Evolutionary conservation across 495 filamentous ascomycete genomes (phyloP).

Genomic region (Elaphomyces granulatus): DNA sequence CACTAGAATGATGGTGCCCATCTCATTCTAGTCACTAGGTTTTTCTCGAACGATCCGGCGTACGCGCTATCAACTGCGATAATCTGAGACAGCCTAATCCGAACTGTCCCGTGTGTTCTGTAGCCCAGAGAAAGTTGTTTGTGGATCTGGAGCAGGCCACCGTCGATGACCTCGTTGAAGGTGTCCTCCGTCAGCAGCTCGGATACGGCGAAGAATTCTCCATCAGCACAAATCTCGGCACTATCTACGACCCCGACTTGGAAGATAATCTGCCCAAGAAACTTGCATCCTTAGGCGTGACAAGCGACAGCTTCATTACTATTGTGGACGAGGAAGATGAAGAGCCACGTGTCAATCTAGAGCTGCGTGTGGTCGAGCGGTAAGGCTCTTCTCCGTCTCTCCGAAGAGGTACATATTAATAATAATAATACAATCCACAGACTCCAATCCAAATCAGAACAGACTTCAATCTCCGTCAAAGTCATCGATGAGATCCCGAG

Average conservation of each 20-base stretch:
- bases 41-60: slow-evolving; percentile 63
- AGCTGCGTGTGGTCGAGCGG: slow-evolving; percentile 44
- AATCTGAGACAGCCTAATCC: slow-evolving; percentile 62
- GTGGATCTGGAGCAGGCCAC: slow-evolving; percentile 65
- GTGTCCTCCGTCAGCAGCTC: slow-evolving; percentile 49
- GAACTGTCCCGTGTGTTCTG: slow-evolving; percentile 68
- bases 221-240: slow-evolving; percentile 52
- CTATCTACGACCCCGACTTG: slow-evolving; percentile 77
- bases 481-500: slow-evolving; percentile 34
- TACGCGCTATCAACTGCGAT: slow-evolving; percentile 59
- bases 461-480: slow-evolving; percentile 32
- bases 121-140: slow-evolving; percentile 46
- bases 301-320: slow-evolving; percentile 62
- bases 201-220: slow-evolving; percentile 77
- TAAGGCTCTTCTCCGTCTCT: slow-evolving; percentile 14
- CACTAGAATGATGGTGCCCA: no score
- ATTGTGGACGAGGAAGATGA: slow-evolving; percentile 74
- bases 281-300: slow-evolving; percentile 61
- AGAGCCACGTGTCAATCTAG: slow-evolving; percentile 67
- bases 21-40: slow-evolving; percentile 29
- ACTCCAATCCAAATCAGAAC: slow-evolving; percentile 18
- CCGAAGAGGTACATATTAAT: no score
- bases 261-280: slow-evolving; percentile 74
- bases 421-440: slow-evolving; percentile 8
- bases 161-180: slow-evolving; percentile 66